Evolutionary conservation across 129 eudicot species (phyloP).

Genomic region (Centrapalus pauciflorus): DNA sequence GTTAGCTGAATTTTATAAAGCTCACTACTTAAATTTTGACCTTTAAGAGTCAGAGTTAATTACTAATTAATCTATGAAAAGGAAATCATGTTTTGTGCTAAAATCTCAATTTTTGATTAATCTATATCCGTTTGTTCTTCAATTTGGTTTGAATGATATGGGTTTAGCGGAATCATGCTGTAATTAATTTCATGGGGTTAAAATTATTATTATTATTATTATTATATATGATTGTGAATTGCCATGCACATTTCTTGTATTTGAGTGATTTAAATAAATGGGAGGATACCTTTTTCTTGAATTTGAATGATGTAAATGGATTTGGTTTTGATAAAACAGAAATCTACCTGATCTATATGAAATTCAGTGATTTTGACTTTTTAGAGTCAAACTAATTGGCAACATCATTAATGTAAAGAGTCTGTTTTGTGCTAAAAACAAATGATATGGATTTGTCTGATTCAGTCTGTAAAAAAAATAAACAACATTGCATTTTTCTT

Average conservation of each 20-base stretch:
- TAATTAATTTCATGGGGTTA: not conserved
- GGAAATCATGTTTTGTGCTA: no score
- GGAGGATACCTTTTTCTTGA: conserved; percentile 4
- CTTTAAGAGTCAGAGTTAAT: not conserved
- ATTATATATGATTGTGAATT: not conserved
- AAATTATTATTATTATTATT: not conserved
- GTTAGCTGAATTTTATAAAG: not conserved
- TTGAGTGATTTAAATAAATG: not conserved
- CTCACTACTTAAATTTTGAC: not conserved
- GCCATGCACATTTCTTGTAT: not conserved
- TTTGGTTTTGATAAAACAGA: conserved; percentile 3
- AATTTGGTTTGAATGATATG: not conserved
- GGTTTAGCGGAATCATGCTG: not conserved
- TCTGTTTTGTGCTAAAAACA: no score
- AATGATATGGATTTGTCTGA: not conserved
- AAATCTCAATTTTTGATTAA: no score
- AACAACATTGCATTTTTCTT: no score
- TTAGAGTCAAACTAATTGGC: no score
- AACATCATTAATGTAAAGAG: no score
- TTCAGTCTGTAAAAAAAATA: no score
- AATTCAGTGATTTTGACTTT: no score
- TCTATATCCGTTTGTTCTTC: not conserved
- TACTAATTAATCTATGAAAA: not conserved
- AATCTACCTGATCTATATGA: no score
- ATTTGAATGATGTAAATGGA: not conserved